These are phyloP conservation scores for Arabidopsis thaliana DNA, from an alignment of 345 rosid genomes.

Conservation along the genomic window DNA sequence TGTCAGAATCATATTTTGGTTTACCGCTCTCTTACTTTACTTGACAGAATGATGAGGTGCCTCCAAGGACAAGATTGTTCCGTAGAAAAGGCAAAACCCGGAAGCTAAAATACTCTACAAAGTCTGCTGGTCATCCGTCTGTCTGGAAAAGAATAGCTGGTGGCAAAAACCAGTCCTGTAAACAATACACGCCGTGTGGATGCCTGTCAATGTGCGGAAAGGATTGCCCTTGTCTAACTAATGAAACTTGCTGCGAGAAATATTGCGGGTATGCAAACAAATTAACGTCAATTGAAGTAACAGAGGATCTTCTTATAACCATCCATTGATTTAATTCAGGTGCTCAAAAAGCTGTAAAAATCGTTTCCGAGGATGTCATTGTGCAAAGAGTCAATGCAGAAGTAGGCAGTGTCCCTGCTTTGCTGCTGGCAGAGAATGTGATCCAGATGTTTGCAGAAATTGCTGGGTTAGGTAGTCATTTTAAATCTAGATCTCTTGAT, in stretches of 20 bases:
- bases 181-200: slow-evolving; percentile 96
- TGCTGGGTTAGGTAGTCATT: slow-evolving; percentile 90
- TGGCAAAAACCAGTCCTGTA: slow-evolving; percentile 85
- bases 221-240: slow-evolving; percentile 81
- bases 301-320: slow-evolving; percentile 13
- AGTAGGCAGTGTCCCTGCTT: slow-evolving; percentile 99
- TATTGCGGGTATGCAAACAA: slow-evolving; percentile 84
- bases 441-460: slow-evolving; percentile 98
- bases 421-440: slow-evolving; percentile 99
- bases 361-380: slow-evolving; percentile 98
- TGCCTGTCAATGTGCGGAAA: slow-evolving; percentile 93
- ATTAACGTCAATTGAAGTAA: slow-evolving; percentile 22
- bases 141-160: slow-evolving; percentile 96
- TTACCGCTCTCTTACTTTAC: slow-evolving; percentile 15
- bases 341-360: slow-evolving; percentile 98
- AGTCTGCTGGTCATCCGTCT: slow-evolving; percentile 97
- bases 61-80: slow-evolving; percentile 74
- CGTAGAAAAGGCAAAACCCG: slow-evolving; percentile 90
- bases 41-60: slow-evolving; percentile 77
- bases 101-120: slow-evolving; percentile 91
- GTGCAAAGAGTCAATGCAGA: slow-evolving; percentile 99
- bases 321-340: slow-evolving; percentile 51
- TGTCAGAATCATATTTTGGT: slow-evolving; percentile 6
- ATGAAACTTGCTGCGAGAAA: slow-evolving; percentile 96
- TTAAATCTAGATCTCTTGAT: slow-evolving; percentile 24